A percentile compares a stretch with the other conserved stretches of the same genome.
These are phyloP conservation scores for Micromonas pusilla DNA, from an alignment of 139 green algal species.

Conservation along the genomic window DNA sequence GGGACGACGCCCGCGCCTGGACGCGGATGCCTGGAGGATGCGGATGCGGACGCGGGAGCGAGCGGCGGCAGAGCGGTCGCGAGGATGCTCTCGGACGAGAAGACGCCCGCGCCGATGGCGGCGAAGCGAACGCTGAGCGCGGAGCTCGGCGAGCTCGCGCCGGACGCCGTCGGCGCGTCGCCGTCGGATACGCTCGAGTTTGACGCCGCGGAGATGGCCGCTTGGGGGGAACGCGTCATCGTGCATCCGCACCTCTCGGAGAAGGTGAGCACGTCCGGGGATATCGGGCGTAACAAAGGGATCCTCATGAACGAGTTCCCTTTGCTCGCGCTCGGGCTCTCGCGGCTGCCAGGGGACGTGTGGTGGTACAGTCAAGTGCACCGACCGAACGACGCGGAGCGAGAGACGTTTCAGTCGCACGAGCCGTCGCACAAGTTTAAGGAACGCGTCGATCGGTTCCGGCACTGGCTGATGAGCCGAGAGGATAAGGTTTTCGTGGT, in stretches of 20 bases:
- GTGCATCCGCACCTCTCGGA: conserved; percentile 38
- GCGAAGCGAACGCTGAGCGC: background rate
- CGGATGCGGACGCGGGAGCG: too few relatives aligned
- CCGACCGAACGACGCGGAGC: conserved; percentile 47
- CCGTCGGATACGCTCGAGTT: background rate
- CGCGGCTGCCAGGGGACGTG: conserved; percentile 40
- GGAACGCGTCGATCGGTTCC: conserved; percentile 49
- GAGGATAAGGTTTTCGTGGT: conserved; percentile 56
- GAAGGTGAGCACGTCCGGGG: conserved; percentile 53
- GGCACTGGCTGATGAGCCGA: conserved; percentile 45
- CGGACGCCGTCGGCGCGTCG: background rate
- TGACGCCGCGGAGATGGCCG: background rate
- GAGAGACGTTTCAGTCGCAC: conserved; percentile 30
- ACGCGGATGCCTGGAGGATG: background rate
- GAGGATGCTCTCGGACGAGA: background rate
- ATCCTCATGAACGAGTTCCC: conserved; percentile 44
- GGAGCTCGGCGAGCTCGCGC: background rate
- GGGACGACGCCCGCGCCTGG: background rate
- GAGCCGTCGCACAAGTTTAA: conserved; percentile 43
- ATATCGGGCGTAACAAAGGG: conserved; percentile 50
- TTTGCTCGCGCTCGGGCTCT: conserved; percentile 34
- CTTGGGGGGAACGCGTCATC: background rate
- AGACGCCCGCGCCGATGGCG: background rate
- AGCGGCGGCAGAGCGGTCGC: background rate
- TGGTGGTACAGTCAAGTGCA: conserved; percentile 53